phyloP scores from a whole-genome alignment of 2,329 filamentous ascomycete species.

The Cladophialophora psammophila region DNA sequence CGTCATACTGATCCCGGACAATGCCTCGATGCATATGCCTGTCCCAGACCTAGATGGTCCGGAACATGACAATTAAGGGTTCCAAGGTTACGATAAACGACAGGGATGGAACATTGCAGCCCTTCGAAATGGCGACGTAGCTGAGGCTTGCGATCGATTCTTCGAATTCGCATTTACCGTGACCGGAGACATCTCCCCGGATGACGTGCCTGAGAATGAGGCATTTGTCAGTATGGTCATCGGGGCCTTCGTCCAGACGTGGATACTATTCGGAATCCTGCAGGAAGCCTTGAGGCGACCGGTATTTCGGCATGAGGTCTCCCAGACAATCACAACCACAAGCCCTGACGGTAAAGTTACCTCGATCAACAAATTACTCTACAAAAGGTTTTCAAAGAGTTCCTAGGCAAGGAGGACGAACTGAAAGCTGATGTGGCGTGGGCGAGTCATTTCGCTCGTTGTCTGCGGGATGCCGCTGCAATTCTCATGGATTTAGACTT shows the following conservation, averaged over 20 bases:
- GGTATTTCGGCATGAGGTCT: not conserved
- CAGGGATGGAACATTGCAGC: slow-evolving; percentile 8
- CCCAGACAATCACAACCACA: not conserved
- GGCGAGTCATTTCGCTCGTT: not conserved
- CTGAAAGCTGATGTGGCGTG: not conserved
- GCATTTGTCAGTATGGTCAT: not conserved
- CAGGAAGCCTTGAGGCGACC: not conserved
- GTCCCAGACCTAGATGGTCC: not conserved
- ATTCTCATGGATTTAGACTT: not conserved
- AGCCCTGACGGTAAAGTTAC: not conserved
- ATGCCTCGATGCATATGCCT: not conserved
- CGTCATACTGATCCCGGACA: not conserved
- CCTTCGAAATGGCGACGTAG: not conserved
- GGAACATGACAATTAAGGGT: slow-evolving; percentile 3
- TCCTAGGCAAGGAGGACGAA: not conserved
- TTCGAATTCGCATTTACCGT: not conserved
- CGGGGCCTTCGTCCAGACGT: not conserved
- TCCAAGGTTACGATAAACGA: slow-evolving; percentile 2
- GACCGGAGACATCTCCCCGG: not conserved
- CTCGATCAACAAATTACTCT: not conserved
- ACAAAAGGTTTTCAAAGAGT: not conserved
- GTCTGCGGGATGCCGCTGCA: not conserved
- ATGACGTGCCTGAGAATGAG: not conserved
- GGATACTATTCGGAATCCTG: not conserved
- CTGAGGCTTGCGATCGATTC: not conserved